phyloP scores from a whole-genome alignment of 768 basidiomycete genomes.

The Tephrocybe sp. region DNA sequence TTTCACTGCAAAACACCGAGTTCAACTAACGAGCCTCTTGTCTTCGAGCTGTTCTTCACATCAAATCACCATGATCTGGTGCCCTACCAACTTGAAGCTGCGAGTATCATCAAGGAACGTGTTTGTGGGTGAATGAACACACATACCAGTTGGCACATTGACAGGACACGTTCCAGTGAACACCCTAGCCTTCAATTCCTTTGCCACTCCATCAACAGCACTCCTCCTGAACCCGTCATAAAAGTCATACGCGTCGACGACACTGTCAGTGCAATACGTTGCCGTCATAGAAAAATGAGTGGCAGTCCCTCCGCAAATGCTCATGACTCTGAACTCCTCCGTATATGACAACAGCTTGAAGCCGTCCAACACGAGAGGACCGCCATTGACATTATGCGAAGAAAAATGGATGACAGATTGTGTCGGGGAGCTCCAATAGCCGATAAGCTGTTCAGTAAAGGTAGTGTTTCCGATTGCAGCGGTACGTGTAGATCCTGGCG shows the following conservation, averaged over 20 bases:
- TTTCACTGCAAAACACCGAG: too few species aligned
- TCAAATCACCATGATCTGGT: too few species aligned
- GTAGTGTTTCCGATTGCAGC: not conserved
- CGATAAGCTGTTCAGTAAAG: slow-evolving; percentile 10
- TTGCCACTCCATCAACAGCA: not conserved
- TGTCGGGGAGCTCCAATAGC: slow-evolving; percentile 5
- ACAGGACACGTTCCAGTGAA: slow-evolving; percentile 11
- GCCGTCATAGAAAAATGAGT: not conserved
- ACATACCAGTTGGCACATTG: too few species aligned
- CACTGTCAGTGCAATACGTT: slow-evolving; percentile 8
- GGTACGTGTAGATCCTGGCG: slow-evolving; percentile 8
- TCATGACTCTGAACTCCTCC: not conserved
- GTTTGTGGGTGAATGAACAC: too few species aligned
- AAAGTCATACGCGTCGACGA: slow-evolving; percentile 1
- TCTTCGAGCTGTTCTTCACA: too few species aligned
- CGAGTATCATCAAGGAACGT: too few species aligned
- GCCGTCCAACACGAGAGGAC: not conserved
- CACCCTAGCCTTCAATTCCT: not conserved
- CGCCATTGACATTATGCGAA: not conserved
- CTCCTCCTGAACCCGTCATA: not conserved
- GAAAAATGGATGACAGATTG: slow-evolving; percentile 4
- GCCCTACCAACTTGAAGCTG: too few species aligned
- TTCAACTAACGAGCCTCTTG: too few species aligned
- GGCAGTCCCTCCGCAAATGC: slow-evolving; percentile 4
- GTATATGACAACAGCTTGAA: not conserved